Base-by-base conservation (phyloP, 805 yeast genomes). In the fission yeast (Schizosaccharomyces pombe) region DNA sequence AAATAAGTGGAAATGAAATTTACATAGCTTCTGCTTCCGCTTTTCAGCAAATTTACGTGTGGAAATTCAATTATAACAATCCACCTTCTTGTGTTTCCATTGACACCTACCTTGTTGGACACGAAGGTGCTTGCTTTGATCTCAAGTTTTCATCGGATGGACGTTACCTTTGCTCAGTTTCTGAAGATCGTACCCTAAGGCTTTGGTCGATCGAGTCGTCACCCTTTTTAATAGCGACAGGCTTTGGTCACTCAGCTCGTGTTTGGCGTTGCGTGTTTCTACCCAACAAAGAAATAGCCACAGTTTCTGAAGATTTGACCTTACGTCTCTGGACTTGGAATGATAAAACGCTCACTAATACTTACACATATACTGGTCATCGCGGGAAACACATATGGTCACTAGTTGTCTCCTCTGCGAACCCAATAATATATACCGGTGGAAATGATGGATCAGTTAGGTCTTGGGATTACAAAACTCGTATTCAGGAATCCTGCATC, bases 191-290 rank as follows among this genome's bases (percentile, higher is more conserved):
- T n/a, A 24, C 53, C 33, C 37, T 49, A 2, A 22, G 39, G 11
- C 33, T 49, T 16, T 49, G 53, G 53, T 24, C 16, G 2, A 5
- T 49, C 12, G 24, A 49, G 12, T 19, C 31, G 19, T 8, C 16
- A 4, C 8, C 3, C 9, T 29, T 6, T 26, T 12, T 22, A 8
- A n/a, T 49, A 16, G 53, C 33, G n/a, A 49, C 53, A 2, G 53
- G 53, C n/a, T 49, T 16, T 16, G 53, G 53, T 6, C 53, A 49
- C n/a, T 19, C 39, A 31, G 53, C 53, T 8, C 53, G 53, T 16
- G 53, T 49, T 14, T 49, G 53, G 53, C n/a, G 32, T 19, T 22
- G 33, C 12, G 16, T 19, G 2, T 24, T 30, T 30, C 16, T 49
- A 12, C 14, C 22, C 2, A 32, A 32, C n/a, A n/a, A 16, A 8